These are phyloP conservation scores for Globisporangium lucens DNA, from an alignment of 352 stramenopile genomes.

Conservation along the genomic window DNA sequence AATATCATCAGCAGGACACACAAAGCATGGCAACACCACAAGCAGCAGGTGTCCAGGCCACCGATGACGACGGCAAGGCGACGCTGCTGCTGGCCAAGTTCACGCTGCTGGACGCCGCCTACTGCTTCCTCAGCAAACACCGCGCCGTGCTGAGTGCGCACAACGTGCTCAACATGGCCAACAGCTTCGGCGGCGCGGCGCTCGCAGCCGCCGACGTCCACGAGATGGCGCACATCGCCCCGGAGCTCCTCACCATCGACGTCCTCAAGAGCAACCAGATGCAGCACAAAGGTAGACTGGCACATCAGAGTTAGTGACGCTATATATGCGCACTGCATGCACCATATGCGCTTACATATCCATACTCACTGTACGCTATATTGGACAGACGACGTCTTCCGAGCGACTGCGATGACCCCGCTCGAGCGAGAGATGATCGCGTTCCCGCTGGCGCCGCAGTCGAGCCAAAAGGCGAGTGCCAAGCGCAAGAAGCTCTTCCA, in stretches of 20 bases:
- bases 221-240: constrained; percentile 41
- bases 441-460: constrained; percentile 59
- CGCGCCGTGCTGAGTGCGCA: constrained; percentile 36
- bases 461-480: constrained; percentile 48
- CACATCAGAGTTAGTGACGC: background rate
- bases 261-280: constrained; percentile 21
- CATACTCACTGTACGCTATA: background rate
- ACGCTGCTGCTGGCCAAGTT: constrained; percentile 40
- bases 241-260: constrained; percentile 42
- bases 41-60: background rate
- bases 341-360: too few species aligned
- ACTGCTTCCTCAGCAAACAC: constrained; percentile 61
- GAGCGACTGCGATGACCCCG: constrained; percentile 15
- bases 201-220: constrained; percentile 40
- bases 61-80: background rate
- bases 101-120: constrained; percentile 60
- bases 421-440: constrained; percentile 45
- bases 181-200: constrained; percentile 43
- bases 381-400: constrained; percentile 40
- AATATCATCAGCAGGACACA: background rate
- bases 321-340: background rate
- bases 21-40: constrained; percentile 2
- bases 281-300: constrained; percentile 26
- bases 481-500: constrained; percentile 62
- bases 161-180: constrained; percentile 60